Evolutionary conservation across 257 asterid species (phyloP).

Genomic region (Linderniella brevidens): DNA sequence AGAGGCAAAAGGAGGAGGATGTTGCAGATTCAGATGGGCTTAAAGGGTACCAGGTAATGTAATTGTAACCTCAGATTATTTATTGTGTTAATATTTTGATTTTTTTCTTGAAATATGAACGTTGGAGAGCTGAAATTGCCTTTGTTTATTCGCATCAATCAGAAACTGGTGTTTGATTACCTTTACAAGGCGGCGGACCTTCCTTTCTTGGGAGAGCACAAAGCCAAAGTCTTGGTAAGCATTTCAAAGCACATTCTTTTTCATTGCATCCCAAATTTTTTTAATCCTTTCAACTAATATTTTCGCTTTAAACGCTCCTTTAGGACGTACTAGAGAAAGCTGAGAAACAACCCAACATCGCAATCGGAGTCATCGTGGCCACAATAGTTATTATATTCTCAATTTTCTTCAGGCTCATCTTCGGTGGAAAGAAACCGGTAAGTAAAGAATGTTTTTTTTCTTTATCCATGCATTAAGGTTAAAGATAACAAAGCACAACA

Average conservation of each 20-base stretch:
- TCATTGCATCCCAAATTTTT: neutral
- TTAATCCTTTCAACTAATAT: conserved; percentile 5
- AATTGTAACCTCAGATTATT: too few relatives aligned
- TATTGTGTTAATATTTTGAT: neutral
- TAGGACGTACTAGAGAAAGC: conserved; percentile 89
- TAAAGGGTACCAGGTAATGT: conserved; percentile 61
- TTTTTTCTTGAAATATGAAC: neutral
- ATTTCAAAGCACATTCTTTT: neutral
- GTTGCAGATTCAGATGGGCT: conserved; percentile 45
- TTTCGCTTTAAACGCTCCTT: neutral
- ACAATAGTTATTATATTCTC: conserved; percentile 37
- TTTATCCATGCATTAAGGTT: too few relatives aligned
- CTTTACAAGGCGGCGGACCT: conserved; percentile 80
- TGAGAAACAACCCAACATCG: conserved; percentile 69
- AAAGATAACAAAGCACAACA: too few relatives aligned
- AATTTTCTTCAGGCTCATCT: conserved; percentile 42
- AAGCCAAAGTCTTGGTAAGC: conserved; percentile 59
- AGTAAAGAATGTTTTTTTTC: conserved; percentile 12
- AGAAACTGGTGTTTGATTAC: conserved; percentile 63
- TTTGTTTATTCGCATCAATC: conserved; percentile 20
- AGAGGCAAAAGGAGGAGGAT: conserved; percentile 64
- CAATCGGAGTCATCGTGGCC: conserved; percentile 47
- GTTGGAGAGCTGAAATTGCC: too few relatives aligned
- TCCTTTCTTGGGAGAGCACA: conserved; percentile 74
- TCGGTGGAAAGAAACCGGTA: conserved; percentile 83